Base-by-base conservation (phyloP, 805 yeast genomes). In the Saccharomycopsis javanensis region DNA sequence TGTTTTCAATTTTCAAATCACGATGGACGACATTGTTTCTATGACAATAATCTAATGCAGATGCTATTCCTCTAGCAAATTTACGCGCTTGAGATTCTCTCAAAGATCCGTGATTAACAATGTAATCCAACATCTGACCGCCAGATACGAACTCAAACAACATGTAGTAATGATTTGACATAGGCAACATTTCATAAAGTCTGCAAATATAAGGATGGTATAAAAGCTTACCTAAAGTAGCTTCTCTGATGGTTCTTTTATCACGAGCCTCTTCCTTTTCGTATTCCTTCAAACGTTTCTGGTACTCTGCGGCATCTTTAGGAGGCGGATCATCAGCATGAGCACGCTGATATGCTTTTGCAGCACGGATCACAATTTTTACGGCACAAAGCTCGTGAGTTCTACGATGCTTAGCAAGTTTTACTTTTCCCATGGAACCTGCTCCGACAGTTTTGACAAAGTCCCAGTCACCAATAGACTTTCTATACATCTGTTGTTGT, bases 371-470 rank as follows among this genome's bases (percentile, higher is more conserved):
- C 38, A 92, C 94, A 56, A 92, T 91, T 69, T 92, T 92, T 28
- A 92, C 91, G 0, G 95, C 96, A 72, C 97, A 92, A 13, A 88
- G 78, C 64, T 88, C 91, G 60, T 79, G 81, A 1, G 97, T 88
- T 35, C 81, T 71, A 63, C 86, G 80, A 72, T 91, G 96, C 65
- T 82, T 84, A 1, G 98, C 98, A 42, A 94, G 75, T 72, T 94
- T 94, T 53, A 94, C 99, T 69, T 92, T 95, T 59, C 99, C 99
- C 99, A 94, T 94, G 0, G 97, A 89, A 2, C 99, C 99, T 1
- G 98, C 96, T 48, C 99, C 99, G 51, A 94, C 87, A 1, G 97
- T 90, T 70, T 89, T 89, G 58, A 88, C 78, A 64, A 92, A 91
- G 64, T 88, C 96, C 99, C 99, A 92, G 63, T 94, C 97, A 13